These are phyloP conservation scores for Chamaenerion angustifolium DNA, from an alignment of 345 rosid species.

Conservation along the genomic window DNA sequence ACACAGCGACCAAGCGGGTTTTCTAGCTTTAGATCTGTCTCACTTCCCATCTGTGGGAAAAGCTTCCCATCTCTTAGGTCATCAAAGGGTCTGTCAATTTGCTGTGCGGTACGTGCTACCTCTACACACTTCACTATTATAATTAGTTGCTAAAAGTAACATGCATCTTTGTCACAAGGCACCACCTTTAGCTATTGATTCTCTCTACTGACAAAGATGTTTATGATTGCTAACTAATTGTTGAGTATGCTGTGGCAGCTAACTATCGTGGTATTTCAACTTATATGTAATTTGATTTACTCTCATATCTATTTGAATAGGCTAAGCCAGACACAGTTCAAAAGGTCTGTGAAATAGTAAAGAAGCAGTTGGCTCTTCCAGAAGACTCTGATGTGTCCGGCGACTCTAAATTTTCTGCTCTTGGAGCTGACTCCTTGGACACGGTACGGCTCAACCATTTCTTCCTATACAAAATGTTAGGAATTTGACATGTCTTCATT, in stretches of 20 bases:
- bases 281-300: not conserved
- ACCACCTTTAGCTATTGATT: not conserved
- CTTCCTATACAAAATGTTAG: too few relatives aligned
- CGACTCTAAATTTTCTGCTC: constrained; percentile 20
- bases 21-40: constrained; percentile 14
- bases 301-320: constrained; percentile 1
- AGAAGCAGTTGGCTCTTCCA: constrained; percentile 23
- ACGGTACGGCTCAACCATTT: constrained; percentile 9
- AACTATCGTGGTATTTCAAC: too few relatives aligned
- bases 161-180: too few relatives aligned
- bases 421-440: constrained; percentile 28
- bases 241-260: too few relatives aligned
- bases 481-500: not conserved
- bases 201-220: too few relatives aligned
- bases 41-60: constrained; percentile 12
- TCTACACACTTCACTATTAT: not conserved
- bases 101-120: constrained; percentile 19
- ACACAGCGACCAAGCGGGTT: constrained; percentile 10
- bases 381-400: constrained; percentile 13
- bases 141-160: not conserved
- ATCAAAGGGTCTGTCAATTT: constrained; percentile 9
- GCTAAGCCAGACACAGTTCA: constrained; percentile 24
- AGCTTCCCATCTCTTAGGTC: constrained; percentile 17
- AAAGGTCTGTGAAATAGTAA: constrained; percentile 25
- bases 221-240: too few relatives aligned